A percentile compares a stretch with the other conserved stretches of the same genome.
Conservation (phyloP, 805 yeast species). For the Torulaspora franciscae region DNA sequence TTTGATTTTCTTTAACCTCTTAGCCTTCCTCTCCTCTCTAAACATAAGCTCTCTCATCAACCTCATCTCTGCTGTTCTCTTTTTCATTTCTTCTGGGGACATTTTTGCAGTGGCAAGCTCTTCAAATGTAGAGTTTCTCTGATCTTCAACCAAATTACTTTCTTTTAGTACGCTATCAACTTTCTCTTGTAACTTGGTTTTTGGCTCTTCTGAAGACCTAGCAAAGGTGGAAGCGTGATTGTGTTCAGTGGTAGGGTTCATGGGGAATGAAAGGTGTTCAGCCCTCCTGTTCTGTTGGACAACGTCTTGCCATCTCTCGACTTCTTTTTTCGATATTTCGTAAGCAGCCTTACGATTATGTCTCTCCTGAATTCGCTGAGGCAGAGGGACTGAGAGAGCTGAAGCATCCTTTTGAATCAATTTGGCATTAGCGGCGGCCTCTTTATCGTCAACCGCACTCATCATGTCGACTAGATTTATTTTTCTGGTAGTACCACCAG, state of each 20-base stretch:
- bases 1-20: conserved; percentile 88
- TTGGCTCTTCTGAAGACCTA: conserved; percentile 41
- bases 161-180: conserved; percentile 56
- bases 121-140: conserved; percentile 78
- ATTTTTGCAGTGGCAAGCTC: conserved; percentile 77
- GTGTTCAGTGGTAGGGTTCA: conserved; percentile 40
- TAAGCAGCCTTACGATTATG: conserved; percentile 87
- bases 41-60: conserved; percentile 95
- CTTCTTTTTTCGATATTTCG: conserved; percentile 80
- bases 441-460: conserved; percentile 52
- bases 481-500: conserved; percentile 32
- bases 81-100: conserved; percentile 70
- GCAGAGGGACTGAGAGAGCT: conserved; percentile 74
- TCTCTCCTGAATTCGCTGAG: conserved; percentile 78
- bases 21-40: conserved; percentile 88
- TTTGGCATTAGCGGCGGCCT: conserved; percentile 47
- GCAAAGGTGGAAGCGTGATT: conserved; percentile 54
- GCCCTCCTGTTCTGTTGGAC: conserved; percentile 76
- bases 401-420: conserved; percentile 40
- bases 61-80: conserved; percentile 76
- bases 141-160: conserved; percentile 67
- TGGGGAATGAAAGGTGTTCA: conserved; percentile 76
- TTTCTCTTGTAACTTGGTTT: conserved; percentile 61
- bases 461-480: conserved; percentile 73
- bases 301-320: conserved; percentile 81